Evolutionary conservation across 2,329 filamentous ascomycete species (phyloP).

Genomic region (Plenodomus lindquistii): DNA sequence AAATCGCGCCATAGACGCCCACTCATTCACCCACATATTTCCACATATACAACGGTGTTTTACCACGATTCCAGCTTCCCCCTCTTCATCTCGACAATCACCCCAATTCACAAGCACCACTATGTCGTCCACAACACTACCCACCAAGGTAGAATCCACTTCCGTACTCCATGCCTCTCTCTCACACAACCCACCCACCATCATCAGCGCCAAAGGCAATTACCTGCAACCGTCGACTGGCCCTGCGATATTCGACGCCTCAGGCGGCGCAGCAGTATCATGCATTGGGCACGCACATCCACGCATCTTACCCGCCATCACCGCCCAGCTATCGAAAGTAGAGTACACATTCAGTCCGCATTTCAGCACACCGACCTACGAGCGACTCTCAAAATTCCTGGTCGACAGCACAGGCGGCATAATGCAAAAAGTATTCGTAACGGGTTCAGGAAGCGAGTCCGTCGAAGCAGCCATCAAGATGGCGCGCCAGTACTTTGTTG

Average conservation of each 20-base stretch:
- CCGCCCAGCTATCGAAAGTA: slow-evolving; percentile 59
- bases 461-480: slow-evolving; percentile 70
- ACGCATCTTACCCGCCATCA: slow-evolving; percentile 63
- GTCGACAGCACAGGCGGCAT: slow-evolving; percentile 55
- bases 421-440: slow-evolving; percentile 59
- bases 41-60: too few relatives aligned
- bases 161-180: slow-evolving; percentile 7
- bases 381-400: slow-evolving; percentile 56
- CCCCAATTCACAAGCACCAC: neutral
- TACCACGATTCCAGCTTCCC: too few relatives aligned
- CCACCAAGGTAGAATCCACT: slow-evolving; percentile 3
- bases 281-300: slow-evolving; percentile 70
- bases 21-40: too few relatives aligned
- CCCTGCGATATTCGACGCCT: slow-evolving; percentile 68
- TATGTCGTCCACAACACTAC: slow-evolving; percentile 1
- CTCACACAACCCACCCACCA: slow-evolving; percentile 3
- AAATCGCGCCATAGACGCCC: too few relatives aligned
- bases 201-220: slow-evolving; percentile 52
- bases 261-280: slow-evolving; percentile 74
- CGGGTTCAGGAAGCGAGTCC: slow-evolving; percentile 66
- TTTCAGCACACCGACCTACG: slow-evolving; percentile 58
- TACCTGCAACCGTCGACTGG: slow-evolving; percentile 55
- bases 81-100: neutral
- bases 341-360: slow-evolving; percentile 63
- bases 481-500: slow-evolving; percentile 66